phyloP scores from a whole-genome alignment of 2,329 filamentous ascomycete genomes.

The Neonectria coccinea region DNA sequence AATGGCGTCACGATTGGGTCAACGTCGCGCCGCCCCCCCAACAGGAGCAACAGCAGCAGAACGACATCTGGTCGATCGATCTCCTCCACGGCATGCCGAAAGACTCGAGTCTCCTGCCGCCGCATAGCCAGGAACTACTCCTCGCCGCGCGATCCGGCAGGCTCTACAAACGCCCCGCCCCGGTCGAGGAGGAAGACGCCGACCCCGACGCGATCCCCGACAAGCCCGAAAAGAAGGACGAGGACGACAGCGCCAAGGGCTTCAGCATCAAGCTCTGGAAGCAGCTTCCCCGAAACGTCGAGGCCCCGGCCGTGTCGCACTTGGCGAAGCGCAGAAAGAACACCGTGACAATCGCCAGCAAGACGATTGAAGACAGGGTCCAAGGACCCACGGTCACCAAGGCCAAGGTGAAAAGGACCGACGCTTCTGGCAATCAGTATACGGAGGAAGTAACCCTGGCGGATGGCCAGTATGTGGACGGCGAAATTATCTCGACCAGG shows the following conservation, averaged over 20 bases:
- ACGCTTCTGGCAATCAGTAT: conserved; percentile 83
- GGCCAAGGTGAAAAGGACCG: conserved; percentile 82
- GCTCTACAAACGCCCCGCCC: conserved; percentile 78
- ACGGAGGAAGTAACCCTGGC: conserved; percentile 86
- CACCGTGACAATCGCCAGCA: conserved; percentile 67
- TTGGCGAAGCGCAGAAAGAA: conserved; percentile 72
- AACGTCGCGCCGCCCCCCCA: conserved; percentile 74
- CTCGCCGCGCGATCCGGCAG: conserved; percentile 82
- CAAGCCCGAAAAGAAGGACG: conserved; percentile 72
- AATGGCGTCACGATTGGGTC: conserved; percentile 83
- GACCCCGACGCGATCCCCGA: conserved; percentile 63
- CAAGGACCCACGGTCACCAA: conserved; percentile 74
- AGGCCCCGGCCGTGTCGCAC: conserved; percentile 64
- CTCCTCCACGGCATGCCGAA: conserved; percentile 85
- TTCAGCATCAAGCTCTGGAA: conserved; percentile 72
- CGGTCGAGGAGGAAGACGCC: conserved; percentile 69
- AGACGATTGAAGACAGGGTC: conserved; percentile 58
- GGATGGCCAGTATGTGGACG: conserved; percentile 83
- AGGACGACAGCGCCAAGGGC: conserved; percentile 66
- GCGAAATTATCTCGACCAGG: conserved; percentile 78
- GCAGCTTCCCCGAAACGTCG: conserved; percentile 69
- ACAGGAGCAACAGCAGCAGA: conserved; percentile 71
- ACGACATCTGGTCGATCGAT: conserved; percentile 80
- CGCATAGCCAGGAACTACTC: conserved; percentile 85
- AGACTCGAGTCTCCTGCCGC: conserved; percentile 80